Conservation (phyloP, 257 asterid species). For the Haberlea rhodopensis region DNA sequence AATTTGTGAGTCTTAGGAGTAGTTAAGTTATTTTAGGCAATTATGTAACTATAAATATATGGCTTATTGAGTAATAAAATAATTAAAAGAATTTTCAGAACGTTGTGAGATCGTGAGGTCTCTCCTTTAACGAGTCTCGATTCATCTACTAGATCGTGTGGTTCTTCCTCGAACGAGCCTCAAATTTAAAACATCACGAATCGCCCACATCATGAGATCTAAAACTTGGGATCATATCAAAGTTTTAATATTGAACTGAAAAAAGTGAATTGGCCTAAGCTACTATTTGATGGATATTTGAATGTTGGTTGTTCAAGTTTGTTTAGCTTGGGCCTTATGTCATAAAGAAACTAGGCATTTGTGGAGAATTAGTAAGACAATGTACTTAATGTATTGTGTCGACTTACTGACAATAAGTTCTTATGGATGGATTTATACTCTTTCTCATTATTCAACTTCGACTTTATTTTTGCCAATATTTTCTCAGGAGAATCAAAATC, state of each 20-base stretch:
- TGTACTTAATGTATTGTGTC: background rate
- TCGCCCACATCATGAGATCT: too few species aligned
- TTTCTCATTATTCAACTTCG: background rate
- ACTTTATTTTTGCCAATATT: slow-evolving; percentile 24
- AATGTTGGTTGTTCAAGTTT: background rate
- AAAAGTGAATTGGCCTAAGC: background rate
- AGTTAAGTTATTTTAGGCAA: too few species aligned
- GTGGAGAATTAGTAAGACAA: background rate
- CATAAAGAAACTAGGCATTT: background rate
- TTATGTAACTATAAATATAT: too few species aligned
- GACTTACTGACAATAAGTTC: background rate
- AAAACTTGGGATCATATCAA: too few species aligned
- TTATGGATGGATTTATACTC: background rate
- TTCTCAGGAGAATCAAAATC: slow-evolving; percentile 68
- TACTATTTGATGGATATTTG: background rate
- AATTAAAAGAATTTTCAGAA: too few species aligned
- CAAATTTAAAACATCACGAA: too few species aligned
- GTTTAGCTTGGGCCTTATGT: background rate
- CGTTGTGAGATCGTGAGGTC: too few species aligned
- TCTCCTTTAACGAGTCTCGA: too few species aligned
- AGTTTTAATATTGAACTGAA: background rate
- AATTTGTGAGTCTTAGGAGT: too few species aligned
- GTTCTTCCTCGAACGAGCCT: too few species aligned
- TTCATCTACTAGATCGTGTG: too few species aligned
- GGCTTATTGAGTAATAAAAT: too few species aligned